Evolutionary conservation across 2,329 filamentous ascomycete genomes (phyloP), one percentile per base, ranked within the genome.

Genomic region (Diaporthe humulicola): DNA sequence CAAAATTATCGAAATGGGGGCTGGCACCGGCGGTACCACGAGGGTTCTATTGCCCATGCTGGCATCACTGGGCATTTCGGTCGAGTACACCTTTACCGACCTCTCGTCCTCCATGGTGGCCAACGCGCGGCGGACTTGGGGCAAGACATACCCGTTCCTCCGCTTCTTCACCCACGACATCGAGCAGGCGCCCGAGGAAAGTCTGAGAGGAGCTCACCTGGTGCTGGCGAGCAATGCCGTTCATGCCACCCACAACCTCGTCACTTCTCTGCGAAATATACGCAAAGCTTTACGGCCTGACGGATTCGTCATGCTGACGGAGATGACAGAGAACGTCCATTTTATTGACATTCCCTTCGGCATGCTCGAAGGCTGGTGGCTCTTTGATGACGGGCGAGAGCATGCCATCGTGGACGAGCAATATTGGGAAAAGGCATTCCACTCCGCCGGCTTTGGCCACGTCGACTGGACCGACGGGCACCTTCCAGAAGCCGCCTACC

Each of bases 31-130:
- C 4, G 81, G 81, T 14, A 85, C 60, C 1, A 66, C 60, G 10
- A 4, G 2, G 6, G 8, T 64, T 3, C 0, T 74, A 1, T 72
- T 81, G 9, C 79, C 79, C 0, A 38, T 79, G 0, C 78, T 86
- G 2, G 78, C 77, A 1, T 40, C 61, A 0, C 74, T 79, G 3
- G 80, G 78, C 10, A 74, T 81, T 0, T 76, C 80, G 0, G 78
- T 84, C 36, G 78, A 81, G 56, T 86, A 86, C 75, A 84, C 81
- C 1, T 84, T 86, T 64, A 86, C 85, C 0, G 85, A 87, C 50
- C 73, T 86, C 1, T 79, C 82, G 2, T 30, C 79, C 0, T 80
- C 80, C 0, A 78, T 85, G 38, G 82, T 85, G 1, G 79, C 78
- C 2, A 12, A 25, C 0, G 81, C 81, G 2, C 78, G 79, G 1